A percentile compares a stretch with the other conserved stretches of the same genome.
Evolutionary conservation across 371 early-diverging fungal genomes (phyloP).

Genomic region (Apophysomyces sp.): DNA sequence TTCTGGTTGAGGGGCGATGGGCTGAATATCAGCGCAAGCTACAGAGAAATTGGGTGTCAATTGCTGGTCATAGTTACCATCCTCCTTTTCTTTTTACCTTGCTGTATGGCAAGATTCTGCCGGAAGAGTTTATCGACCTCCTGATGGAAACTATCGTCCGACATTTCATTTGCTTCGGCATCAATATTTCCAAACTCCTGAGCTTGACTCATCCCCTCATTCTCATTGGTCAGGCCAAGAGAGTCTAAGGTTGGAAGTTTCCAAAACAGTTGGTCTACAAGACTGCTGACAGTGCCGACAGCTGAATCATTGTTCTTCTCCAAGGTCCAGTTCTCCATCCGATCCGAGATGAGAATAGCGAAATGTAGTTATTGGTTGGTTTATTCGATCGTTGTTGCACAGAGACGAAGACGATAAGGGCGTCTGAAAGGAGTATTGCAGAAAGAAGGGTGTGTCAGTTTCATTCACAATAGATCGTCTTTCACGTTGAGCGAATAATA

Average conservation of each 20-base stretch:
- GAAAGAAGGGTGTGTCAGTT: constrained; percentile 3
- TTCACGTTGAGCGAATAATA: background rate
- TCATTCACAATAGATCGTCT: constrained; percentile 3
- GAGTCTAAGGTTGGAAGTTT: constrained; percentile 11
- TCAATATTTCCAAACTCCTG: constrained; percentile 27
- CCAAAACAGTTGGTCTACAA: constrained; percentile 17
- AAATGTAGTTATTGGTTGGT: background rate
- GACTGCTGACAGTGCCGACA: constrained; percentile 15
- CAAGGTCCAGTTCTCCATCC: constrained; percentile 21
- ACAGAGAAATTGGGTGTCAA: background rate
- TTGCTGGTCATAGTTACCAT: background rate
- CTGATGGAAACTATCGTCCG: constrained; percentile 27
- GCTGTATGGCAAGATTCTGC: constrained; percentile 30
- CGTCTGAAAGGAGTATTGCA: constrained; percentile 4
- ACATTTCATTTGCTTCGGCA: constrained; percentile 3
- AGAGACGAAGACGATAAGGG: constrained; percentile 3
- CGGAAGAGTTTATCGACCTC: constrained; percentile 36
- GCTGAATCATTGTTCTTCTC: constrained; percentile 12
- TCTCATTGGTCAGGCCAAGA: constrained; percentile 11
- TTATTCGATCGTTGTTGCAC: constrained; percentile 1
- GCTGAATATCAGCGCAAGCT: background rate
- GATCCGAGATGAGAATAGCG: constrained; percentile 2
- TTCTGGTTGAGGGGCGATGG: background rate
- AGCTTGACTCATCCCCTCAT: constrained; percentile 22
- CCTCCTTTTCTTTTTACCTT: constrained; percentile 7